These are phyloP conservation scores for Teratosphaeria nubilosa DNA, from an alignment of 2,329 filamentous ascomycete species.

Conservation along the genomic window DNA sequence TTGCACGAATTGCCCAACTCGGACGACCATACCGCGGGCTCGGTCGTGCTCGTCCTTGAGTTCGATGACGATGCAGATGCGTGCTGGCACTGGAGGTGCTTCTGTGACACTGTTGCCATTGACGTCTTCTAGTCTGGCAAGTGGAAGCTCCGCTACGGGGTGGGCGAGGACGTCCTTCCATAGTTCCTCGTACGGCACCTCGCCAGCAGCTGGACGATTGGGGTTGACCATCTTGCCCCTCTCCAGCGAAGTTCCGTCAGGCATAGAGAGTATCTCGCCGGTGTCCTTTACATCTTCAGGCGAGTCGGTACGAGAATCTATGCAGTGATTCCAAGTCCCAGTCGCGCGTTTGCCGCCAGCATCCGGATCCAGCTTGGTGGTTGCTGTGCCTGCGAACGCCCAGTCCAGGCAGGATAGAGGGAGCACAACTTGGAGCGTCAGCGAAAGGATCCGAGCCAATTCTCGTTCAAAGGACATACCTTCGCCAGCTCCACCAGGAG, in stretches of 20 bases:
- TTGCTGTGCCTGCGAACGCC: slow-evolving; percentile 52
- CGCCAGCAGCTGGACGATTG: slow-evolving; percentile 37
- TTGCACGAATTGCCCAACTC: slow-evolving; percentile 47
- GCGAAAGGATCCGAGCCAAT: background rate
- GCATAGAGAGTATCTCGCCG: slow-evolving; percentile 44
- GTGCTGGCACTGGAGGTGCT: background rate
- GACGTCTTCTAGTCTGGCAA: background rate
- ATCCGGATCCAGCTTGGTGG: slow-evolving; percentile 19
- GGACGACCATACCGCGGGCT: slow-evolving; percentile 42
- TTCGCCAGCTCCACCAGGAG: background rate
- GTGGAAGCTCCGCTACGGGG: background rate
- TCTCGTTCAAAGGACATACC: background rate
- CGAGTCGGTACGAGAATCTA: slow-evolving; percentile 42
- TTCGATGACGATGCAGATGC: slow-evolving; percentile 11
- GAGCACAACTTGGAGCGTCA: slow-evolving; percentile 13
- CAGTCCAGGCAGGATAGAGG: slow-evolving; percentile 44
- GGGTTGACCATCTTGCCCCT: slow-evolving; percentile 52
- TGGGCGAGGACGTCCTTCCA: slow-evolving; percentile 26
- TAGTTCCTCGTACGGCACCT: slow-evolving; percentile 40
- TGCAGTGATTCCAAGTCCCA: slow-evolving; percentile 48
- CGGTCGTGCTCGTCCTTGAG: slow-evolving; percentile 15
- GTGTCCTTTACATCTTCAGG: slow-evolving; percentile 40
- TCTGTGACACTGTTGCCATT: slow-evolving; percentile 6
- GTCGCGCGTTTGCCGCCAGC: slow-evolving; percentile 1
- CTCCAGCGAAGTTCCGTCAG: slow-evolving; percentile 40